Evolutionary conservation across 192 early-diverging fungal species (phyloP), one percentile per base, ranked within the genome.

Genomic region (Pecoramyces ruminantium): DNA sequence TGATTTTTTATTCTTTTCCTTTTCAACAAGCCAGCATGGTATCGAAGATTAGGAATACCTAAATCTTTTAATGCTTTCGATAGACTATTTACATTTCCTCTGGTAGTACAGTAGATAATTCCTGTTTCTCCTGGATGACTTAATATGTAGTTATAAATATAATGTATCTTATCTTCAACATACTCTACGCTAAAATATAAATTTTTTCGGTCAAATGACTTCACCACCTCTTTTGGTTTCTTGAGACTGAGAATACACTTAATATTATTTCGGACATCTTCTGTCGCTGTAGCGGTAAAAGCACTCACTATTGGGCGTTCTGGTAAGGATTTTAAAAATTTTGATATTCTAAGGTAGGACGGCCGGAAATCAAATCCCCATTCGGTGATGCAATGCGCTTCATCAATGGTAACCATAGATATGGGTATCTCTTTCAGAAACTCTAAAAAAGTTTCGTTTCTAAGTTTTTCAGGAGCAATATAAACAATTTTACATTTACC

Each of bases 61-160:
- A 85, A 86, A 39, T 86, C 80, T 14, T 81, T 78, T 13, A 94
- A 88, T 16, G 84, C 86, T 2, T 80, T 83, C 0, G 90, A 88
- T 14, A 93, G 82, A 27, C 83, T 85, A 40, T 90, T 88, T 0
- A 92, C 90, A 38, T 92, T 92, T 51, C 89, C 88, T 30, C 89
- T 89, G 8, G 89, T 89, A n/a, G 92, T 84, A 77, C 92, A 93
- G 51, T 93, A 94, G 1, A 94, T 84, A 29, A 94, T 93, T 13
- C 93, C 93, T 14, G 86, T 88, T 3, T 83, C 80, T n/a, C 78
- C 34, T 18, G 87, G 78, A 78, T 92, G 88, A 34, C 86, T 29
- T 28, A 81, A 83, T 38, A 94, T 93, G 87, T 92, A 94, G 3
- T 88, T 78, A 11, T 84, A 83, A 29, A 92, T 83, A 78, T 89